A percentile compares a stretch with the other conserved stretches of the same genome.
phyloP scores from a whole-genome alignment of 768 basidiomycete genomes.

The Sarcodon aspratus region DNA sequence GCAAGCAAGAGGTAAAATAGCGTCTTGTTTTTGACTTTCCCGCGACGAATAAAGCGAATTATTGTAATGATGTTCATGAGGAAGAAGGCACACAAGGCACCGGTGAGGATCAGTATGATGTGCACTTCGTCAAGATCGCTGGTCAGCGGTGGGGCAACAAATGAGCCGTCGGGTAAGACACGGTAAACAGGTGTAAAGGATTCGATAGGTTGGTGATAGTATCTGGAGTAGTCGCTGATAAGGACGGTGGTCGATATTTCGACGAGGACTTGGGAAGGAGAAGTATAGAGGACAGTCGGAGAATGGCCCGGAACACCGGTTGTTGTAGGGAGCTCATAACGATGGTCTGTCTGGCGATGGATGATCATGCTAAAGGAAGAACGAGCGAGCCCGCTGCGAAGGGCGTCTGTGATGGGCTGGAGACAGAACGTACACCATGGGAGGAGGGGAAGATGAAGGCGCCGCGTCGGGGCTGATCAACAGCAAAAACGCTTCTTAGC shows the following conservation, averaged over 20 bases:
- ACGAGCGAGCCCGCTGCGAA: too few species aligned
- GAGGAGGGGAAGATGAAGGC: too few species aligned
- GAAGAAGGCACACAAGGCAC: conserved; percentile 38
- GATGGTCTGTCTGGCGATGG: too few species aligned
- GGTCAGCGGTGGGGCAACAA: conserved; percentile 35
- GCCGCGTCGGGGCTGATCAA: too few species aligned
- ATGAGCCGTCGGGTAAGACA: conserved; percentile 45
- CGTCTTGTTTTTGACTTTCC: conserved; percentile 43
- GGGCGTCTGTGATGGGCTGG: too few species aligned
- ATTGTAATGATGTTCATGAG: conserved; percentile 39
- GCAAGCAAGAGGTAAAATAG: conserved; percentile 46
- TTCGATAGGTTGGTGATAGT: conserved; percentile 29
- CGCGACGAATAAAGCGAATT: conserved; percentile 37
- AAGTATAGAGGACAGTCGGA: conserved; percentile 1
- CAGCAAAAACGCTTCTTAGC: too few species aligned
- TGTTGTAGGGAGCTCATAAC: too few species aligned
- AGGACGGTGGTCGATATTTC: conserved; percentile 36
- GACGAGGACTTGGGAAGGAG: conserved; percentile 29
- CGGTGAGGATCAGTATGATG: conserved; percentile 33
- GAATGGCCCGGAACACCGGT: too few species aligned
- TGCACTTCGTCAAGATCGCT: conserved; percentile 29
- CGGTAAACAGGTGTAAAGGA: conserved; percentile 37
- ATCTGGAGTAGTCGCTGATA: conserved; percentile 34
- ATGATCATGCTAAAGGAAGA: too few species aligned
- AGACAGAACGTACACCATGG: too few species aligned